Base-by-base conservation (phyloP, 352 stramenopile species). In the Globisporangium carolinianum region DNA sequence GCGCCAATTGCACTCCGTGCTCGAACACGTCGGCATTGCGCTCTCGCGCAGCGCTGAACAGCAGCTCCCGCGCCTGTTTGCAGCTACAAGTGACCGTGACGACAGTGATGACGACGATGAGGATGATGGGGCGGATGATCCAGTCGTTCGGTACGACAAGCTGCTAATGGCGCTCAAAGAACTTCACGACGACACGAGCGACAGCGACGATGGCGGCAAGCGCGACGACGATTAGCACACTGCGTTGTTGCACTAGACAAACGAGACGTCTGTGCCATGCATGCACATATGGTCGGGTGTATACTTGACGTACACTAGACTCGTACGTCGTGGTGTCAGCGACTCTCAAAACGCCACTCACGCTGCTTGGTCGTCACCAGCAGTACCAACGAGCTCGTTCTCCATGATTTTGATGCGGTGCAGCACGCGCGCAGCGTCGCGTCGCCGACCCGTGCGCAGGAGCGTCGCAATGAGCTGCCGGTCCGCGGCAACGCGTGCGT, bases 321-420 rank as follows among this genome's bases (percentile, higher is more conserved):
- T 9, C 37, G 24, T 32, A 32, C 24, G 24, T 32, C 24, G 24
- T 3, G 24, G 24, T 32, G 24, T 32, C 24, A 32, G 24, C 24
- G 24, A 32, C 24, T 32, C 24, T 32, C 24, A 3, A 32, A 32
- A 42, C n/a, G 11, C 0, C 38, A 45, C 32, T 57, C 46, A 69
- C 71, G 24, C 35, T 46, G 18, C 36, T 36, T 5, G 36, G 24
- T 2, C 47, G 39, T 45, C 51, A 0, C 56, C 70, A 41, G 76
- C 73, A 15, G 73, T 57, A 4, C 74, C 73, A 57, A 80, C 67
- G 0, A 91, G 41, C 60, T 90, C 83, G 42, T 86, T 87, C 58
- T 91, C 68, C 83, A 92, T 92, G 50, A 85, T 64, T 47, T 89
- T 90, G 12, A 92, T 66, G 12, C 83, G 78, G 58, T 80, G 80